Base-by-base conservation (phyloP, 768 basidiomycete species). In the Termitomyces sp. region DNA sequence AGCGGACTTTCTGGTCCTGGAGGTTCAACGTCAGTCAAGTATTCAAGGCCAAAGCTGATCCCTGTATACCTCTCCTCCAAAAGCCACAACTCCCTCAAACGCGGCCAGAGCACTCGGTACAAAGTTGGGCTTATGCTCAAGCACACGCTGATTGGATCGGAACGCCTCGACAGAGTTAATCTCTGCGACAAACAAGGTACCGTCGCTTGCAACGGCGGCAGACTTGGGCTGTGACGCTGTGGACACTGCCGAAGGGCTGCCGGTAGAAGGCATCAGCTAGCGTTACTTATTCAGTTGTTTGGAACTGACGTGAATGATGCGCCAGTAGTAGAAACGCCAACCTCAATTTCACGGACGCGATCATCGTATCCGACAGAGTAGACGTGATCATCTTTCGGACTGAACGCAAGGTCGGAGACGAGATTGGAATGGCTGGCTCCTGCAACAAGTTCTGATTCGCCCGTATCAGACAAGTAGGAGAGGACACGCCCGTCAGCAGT, bases 341-440 rank as follows among this genome's bases (percentile, higher is more conserved):
- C 63, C 12, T 78, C 79, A 45, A 93, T 82, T 65, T 92, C 90
- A 46, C 86, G 77, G 4, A 93, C 73, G 33, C 69, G 76, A 67
- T 97, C 95, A 60, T 97, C 95, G 66, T 83, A 94, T 13, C 90
- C 94, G 16, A 84, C 73, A 22, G 88, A 88, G 64, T 82, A 87
- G 1, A 88, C 75, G 54, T 66, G 73, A 18, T 79, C 83, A 28
- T 81, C 83, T 8, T 70, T 66, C 0, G 72, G 64, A 10, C 76
- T 73, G 0, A 76, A 67, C 0, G 82, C 76, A 47, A 97, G 70
- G 0, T 80, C 86, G 0, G 85, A 79, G 20, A 97, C 80, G 50
- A 88, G 76, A 60, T 77, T 90, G 6, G 83, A 78, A 69, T 96
- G 95, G 0, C 84, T 82, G 3, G 80, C 73, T 4, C 94, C 94